Percentiles rank a stretch among this genome's conserved stretches.
These are phyloP conservation scores for Barnettozyma californica DNA, from an alignment of 805 yeast genomes.

Conservation along the genomic window DNA sequence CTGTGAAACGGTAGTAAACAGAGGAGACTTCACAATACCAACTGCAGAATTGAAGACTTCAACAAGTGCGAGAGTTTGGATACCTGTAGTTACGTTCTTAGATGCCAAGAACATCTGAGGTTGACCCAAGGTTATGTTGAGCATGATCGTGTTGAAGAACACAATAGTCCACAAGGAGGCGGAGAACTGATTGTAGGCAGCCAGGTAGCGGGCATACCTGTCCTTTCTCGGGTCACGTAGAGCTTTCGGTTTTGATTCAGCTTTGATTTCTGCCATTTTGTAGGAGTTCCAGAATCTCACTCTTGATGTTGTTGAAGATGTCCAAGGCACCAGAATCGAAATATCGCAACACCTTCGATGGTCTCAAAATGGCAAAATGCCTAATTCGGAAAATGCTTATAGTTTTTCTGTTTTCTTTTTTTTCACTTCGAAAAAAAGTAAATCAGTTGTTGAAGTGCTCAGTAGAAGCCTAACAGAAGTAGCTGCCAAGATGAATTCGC, in stretches of 20 bases:
- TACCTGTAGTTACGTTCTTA: conserved; percentile 48
- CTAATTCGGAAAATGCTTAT: neutral
- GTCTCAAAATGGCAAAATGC: neutral
- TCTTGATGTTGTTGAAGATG: neutral
- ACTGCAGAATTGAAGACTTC: conserved; percentile 74
- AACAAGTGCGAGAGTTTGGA: conserved; percentile 75
- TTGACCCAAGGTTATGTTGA: conserved; percentile 48
- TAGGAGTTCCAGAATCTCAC: neutral
- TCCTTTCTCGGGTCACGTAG: conserved; percentile 3
- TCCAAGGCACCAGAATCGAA: no score
- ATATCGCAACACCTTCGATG: neutral
- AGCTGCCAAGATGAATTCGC: conserved; percentile 1
- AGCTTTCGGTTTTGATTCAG: neutral
- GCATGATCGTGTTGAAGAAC: conserved; percentile 37
- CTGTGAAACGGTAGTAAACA: conserved; percentile 80
- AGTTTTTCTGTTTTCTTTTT: neutral
- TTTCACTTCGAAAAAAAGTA: neutral
- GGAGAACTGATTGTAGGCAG: conserved; percentile 47
- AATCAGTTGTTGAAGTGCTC: neutral
- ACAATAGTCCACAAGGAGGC: conserved; percentile 51
- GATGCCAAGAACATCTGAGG: conserved; percentile 61
- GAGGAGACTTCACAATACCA: conserved; percentile 82
- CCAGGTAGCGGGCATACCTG: conserved; percentile 23
- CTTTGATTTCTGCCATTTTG: neutral
- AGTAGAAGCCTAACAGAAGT: neutral